Base-by-base conservation (phyloP, 805 yeast genomes). In the Saturnispora serradocipensis region DNA sequence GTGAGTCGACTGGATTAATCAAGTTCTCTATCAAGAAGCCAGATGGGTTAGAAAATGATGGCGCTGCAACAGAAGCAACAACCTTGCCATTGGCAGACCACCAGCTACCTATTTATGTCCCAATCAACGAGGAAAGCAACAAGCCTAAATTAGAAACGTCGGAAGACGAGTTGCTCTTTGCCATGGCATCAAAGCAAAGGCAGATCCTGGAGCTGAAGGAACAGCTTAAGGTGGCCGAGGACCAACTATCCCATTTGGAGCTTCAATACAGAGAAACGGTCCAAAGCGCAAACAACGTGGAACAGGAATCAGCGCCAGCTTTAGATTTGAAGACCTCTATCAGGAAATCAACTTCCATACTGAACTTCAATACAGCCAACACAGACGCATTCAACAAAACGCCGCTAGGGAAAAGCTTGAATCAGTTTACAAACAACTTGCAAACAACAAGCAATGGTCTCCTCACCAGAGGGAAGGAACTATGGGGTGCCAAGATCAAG, bases 121-220 rank as follows among this genome's bases (percentile, higher is more conserved):
- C 72, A 2, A 62, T 70, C 4, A 57, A 59, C 35, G 50, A 59
- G n/a, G 49, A 46, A 30, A 22, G 45, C 8, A 40, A 13, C 20
- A 25, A 28, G 5, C 18, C n/a, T 15, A 13, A 45, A 40, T 43
- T 50, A 24, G 16, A 40, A 22, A 45, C 16, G 9, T 16, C 24
- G 13, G 22, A 35, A 6, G 48, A 49, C 3, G 50, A 47, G 8
- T 15, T 75, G 16, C 58, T 76, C 36, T 71, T 63, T 49, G 62
- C 64, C 43, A 56, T 75, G 48, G 80, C 85, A 0, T 58, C 73
- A 2, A 81, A 81, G 59, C 83, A 80, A 58, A 70, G 81, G 53
- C 72, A 72, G 51, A 72, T 81, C 8, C 54, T 71, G 16, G 83
- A 79, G 46, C 60, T 77, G 52, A 76, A 74, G 58, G 64, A 69